Conservation (phyloP, 2,329 filamentous ascomycete species). For the Xylaria sp. region DNA sequence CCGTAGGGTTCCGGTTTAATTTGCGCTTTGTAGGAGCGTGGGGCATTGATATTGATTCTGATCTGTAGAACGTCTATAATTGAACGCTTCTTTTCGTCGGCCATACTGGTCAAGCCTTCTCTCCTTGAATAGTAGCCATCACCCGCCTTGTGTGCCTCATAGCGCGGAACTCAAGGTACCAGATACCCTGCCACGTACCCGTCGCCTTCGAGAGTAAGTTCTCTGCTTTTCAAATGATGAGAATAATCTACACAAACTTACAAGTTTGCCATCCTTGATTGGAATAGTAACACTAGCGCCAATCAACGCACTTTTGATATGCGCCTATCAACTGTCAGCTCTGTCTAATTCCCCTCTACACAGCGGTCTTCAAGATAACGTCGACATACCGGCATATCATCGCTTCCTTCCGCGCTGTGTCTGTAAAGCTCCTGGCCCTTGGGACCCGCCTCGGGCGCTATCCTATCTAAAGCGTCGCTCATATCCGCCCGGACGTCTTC, state of each 20-base stretch:
- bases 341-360: constrained; percentile 65
- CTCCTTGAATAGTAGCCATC: constrained; percentile 93
- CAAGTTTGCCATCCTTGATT: constrained; percentile 85
- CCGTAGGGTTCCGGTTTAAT: constrained; percentile 12
- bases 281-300: constrained; percentile 92
- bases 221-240: neutral
- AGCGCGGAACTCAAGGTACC: constrained; percentile 90
- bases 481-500: constrained; percentile 89
- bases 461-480: constrained; percentile 90
- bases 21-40: constrained; percentile 8
- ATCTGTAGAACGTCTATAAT: constrained; percentile 8
- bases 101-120: constrained; percentile 62
- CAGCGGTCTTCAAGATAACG: neutral
- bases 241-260: constrained; percentile 49
- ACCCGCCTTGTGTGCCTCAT: constrained; percentile 81
- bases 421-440: constrained; percentile 81
- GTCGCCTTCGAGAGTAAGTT: constrained; percentile 58
- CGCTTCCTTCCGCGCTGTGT: constrained; percentile 85
- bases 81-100: neutral
- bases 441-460: constrained; percentile 81
- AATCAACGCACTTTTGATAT: constrained; percentile 90
- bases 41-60: constrained; percentile 18
- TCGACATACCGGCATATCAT: constrained; percentile 87
- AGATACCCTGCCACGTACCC: constrained; percentile 87
- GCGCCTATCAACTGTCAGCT: constrained; percentile 67